phyloP scores from a whole-genome alignment of 208 protist species.

The Lotmaria passim region DNA sequence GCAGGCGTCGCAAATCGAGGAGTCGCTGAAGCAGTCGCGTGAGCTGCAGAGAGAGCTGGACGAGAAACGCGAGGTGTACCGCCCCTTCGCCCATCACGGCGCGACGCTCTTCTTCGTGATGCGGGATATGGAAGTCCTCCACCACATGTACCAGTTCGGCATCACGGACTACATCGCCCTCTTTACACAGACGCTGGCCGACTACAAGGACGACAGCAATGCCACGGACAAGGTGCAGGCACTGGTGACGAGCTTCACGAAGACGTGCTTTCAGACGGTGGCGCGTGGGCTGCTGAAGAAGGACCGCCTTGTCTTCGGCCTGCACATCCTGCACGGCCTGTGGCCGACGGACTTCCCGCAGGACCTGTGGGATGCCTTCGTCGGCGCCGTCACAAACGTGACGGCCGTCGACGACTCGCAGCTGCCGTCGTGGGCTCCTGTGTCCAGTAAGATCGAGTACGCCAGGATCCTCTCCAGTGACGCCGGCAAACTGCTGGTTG shows the following conservation, averaged over 20 bases:
- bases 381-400: conserved; percentile 57
- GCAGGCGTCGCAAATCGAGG: conserved; percentile 84
- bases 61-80: conserved; percentile 94
- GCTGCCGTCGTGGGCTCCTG: conserved; percentile 69
- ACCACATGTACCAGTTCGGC: conserved; percentile 98
- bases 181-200: conserved; percentile 68
- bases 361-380: conserved; percentile 89
- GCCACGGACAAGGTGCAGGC: conserved; percentile 54
- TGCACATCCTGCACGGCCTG: conserved; percentile 93
- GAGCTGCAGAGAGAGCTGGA: conserved; percentile 92
- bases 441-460: conserved; percentile 61
- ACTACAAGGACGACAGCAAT: conserved; percentile 44
- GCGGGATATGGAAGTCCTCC: conserved; percentile 87
- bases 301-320: conserved; percentile 94
- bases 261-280: conserved; percentile 74
- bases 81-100: conserved; percentile 88
- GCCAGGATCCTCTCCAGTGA: conserved; percentile 50
- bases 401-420: conserved; percentile 26
- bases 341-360: conserved; percentile 78
- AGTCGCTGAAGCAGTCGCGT: conserved; percentile 85
- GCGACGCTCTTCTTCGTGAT: conserved; percentile 95
- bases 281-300: conserved; percentile 85
- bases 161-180: conserved; percentile 91
- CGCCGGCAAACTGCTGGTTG: conserved; percentile 34
- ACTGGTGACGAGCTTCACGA: conserved; percentile 65